Base-by-base conservation (phyloP, 176 grass and related monocot genomes). In the Oryza nivara region DNA sequence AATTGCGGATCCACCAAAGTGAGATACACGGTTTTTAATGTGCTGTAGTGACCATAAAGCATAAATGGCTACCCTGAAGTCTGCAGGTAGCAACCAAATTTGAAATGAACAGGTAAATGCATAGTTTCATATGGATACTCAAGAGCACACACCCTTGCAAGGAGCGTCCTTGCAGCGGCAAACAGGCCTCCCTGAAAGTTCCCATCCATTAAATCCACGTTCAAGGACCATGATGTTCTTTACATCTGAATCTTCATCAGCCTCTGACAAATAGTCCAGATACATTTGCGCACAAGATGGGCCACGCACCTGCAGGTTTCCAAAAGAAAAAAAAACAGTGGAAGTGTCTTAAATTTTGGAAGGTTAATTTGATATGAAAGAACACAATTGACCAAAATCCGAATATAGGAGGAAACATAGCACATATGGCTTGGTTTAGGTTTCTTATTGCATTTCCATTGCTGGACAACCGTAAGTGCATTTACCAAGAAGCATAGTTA, bases 191-290 rank as follows among this genome's bases (percentile, higher is more conserved):
- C 92, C 90, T 30, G 88, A 90, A 83, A 65, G 48, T 26, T 94
- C 88, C 95, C 95, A 97, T 74, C 92, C 95, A 69, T 94, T 91
- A 75, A 94, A 97, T 65, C 95, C 95, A 79, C 54, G 88, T 51
- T 95, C 95, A 49, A 97, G 88, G 88, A 97, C 84, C 82, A 88
- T 56, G 70, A 97, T 78, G 30, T 84, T 93, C 76, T 91, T 93
- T 80, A 91, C 23, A 4, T 40, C 86, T 4, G 75, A 34, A 58
- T 88, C 92, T 85, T 94, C 86, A 67, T 94, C 88, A 11, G 78
- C 60, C 48, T 90, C 79, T 30, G 82, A 78, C 56, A 94, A 82
- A 56, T 94, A 91, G 67, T 97, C 92, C 25, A 88, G 44, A 79
- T 92, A 92, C 78, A 82, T 78, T 63, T 63, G 74, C 4, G 95